Base-by-base conservation (phyloP, 768 basidiomycete species). In the Lactifluus pinguis region DNA sequence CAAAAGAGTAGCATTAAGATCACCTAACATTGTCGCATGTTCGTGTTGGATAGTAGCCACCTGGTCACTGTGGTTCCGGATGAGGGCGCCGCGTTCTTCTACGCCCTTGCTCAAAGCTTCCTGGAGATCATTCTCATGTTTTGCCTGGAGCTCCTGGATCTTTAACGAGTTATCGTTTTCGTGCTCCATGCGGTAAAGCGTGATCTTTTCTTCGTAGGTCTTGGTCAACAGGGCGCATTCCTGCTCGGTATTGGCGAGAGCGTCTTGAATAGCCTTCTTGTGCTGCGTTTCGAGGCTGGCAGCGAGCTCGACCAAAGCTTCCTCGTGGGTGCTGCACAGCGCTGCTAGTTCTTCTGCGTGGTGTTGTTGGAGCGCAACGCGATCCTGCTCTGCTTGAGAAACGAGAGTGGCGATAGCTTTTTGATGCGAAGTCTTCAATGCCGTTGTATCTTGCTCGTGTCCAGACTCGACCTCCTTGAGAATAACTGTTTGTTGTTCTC, bases 361-460 rank as follows among this genome's bases (percentile, higher is more conserved):
- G 3, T 68, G 67, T 60, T 74, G 69, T 29, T 75, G 60, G 21
- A 80, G 65, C 3, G 71, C 67, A 2, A 66, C 48, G 36, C 73
- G 72, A 51, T 77, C 74, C 48, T 74, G 70, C 60, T 79, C 74
- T 39, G 72, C 70, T 34, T 72, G 67, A 13, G 68, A 48, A 34
- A 59, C 45, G 4, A 66, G 63, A 4, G 65, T 67, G 34, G 68
- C 66, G 32, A 86, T 65, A 2, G 72, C 73, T 8, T 70, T 65
- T 17, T 77, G 71, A 66, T 89, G 85, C 5, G 74, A 70, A 7
- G 70, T 71, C 68, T 79, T 77, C 61, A 87, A 69, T 34, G 75
- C 70, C 7, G 74, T 69, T n/a, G 82, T 61, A 49, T 86, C 83
- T 60, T 77, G 78, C 50, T 81, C 76, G 65, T 90, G 85, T 9